Conservation (phyloP, 352 stramenopile genomes). For the Phytopythium mirpurense region DNA sequence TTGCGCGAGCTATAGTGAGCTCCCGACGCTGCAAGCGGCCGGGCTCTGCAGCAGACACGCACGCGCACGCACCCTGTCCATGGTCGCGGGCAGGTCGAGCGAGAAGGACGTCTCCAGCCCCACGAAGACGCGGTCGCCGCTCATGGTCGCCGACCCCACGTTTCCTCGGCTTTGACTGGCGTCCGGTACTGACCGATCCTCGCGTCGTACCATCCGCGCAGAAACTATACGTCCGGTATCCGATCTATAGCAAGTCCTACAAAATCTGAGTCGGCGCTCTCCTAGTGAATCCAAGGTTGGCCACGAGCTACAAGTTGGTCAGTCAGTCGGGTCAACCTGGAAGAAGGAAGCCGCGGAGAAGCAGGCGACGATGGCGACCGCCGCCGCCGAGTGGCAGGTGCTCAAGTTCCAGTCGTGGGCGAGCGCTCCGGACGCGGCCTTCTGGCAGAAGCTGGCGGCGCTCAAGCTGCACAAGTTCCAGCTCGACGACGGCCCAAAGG, state of each 20-base stretch:
- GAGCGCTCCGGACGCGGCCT: conserved; percentile 74
- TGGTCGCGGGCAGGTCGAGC: conserved; percentile 53
- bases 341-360: not conserved
- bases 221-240: not conserved
- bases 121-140: conserved; percentile 60
- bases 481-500: conserved; percentile 63
- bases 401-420: conserved; percentile 82
- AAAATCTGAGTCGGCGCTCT: not conserved
- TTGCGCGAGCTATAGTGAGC: not conserved
- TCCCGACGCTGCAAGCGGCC: not conserved
- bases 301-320: no score
- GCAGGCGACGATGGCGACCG: not conserved
- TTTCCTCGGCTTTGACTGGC: not conserved
- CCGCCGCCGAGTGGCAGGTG: conserved; percentile 22
- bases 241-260: not conserved
- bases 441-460: conserved; percentile 74
- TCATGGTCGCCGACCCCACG: conserved; percentile 9
- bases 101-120: conserved; percentile 73
- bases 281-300: conserved; percentile 1
- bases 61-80: conserved; percentile 37
- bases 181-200: not conserved
- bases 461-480: conserved; percentile 84
- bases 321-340: no score
- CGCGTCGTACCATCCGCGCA: not conserved
- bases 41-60: not conserved